Conservation (phyloP, 768 basidiomycete species). For the Lyophyllum atratum region DNA sequence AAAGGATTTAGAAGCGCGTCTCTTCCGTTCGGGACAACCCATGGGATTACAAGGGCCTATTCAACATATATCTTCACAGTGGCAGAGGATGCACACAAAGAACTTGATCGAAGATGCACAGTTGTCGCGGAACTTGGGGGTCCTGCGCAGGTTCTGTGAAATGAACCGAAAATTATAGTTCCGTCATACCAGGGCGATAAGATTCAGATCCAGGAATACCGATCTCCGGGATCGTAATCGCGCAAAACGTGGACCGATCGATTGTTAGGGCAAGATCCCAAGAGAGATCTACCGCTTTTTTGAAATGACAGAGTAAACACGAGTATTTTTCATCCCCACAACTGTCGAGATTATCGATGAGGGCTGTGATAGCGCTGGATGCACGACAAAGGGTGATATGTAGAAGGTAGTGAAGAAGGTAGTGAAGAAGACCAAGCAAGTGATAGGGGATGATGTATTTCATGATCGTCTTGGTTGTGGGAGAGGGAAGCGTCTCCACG, state of each 20-base stretch:
- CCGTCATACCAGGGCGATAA: slow-evolving; percentile 4
- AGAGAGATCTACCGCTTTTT: slow-evolving; percentile 5
- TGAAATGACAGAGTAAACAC: slow-evolving; percentile 1
- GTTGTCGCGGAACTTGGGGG: background rate
- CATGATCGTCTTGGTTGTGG: background rate
- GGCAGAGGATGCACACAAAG: background rate
- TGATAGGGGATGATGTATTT: background rate
- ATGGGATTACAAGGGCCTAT: background rate
- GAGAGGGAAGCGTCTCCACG: background rate
- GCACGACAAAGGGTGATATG: too few relatives aligned
- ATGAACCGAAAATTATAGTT: background rate
- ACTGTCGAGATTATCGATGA: slow-evolving; percentile 18
- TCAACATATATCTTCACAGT: background rate
- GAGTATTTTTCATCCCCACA: background rate
- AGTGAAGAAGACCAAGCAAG: background rate
- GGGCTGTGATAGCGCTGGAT: slow-evolving; percentile 5
- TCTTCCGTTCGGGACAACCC: background rate
- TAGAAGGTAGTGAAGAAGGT: slow-evolving; percentile 3
- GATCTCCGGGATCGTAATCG: slow-evolving; percentile 4
- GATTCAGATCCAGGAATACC: slow-evolving; percentile 2
- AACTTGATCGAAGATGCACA: background rate
- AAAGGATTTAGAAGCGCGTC: background rate
- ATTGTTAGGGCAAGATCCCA: slow-evolving; percentile 11
- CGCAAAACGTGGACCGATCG: slow-evolving; percentile 3
- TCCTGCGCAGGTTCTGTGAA: background rate